Evolutionary conservation across 1,284 basidiomycete species (phyloP).

Genomic region (Malassezia brasiliensis): DNA sequence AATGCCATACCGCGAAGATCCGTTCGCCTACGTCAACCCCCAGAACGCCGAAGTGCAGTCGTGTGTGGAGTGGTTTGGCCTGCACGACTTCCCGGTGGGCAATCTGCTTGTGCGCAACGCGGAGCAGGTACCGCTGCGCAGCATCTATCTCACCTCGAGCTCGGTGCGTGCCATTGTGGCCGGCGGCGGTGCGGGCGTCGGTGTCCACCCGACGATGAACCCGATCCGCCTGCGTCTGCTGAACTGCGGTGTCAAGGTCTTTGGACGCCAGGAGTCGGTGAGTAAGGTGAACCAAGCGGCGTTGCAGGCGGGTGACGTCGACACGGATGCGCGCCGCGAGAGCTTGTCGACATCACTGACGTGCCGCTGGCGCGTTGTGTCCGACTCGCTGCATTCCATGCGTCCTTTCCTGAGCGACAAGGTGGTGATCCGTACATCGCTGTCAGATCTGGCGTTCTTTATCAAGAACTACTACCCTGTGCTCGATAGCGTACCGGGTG

Average conservation of each 20-base stretch:
- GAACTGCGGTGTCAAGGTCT: constrained; percentile 74
- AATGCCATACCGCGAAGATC: constrained; percentile 44
- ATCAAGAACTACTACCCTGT: constrained; percentile 41
- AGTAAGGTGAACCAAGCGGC: constrained; percentile 36
- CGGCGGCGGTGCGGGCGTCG: constrained; percentile 56
- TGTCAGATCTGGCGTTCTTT: constrained; percentile 60
- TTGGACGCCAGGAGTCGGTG: constrained; percentile 55
- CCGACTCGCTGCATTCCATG: constrained; percentile 73
- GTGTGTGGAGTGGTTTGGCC: constrained; percentile 62
- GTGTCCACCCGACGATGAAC: constrained; percentile 49
- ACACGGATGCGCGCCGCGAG: constrained; percentile 5
- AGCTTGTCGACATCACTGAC: constrained; percentile 49
- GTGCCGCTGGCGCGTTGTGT: constrained; percentile 62
- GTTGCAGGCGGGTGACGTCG: background rate
- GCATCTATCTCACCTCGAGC: constrained; percentile 80
- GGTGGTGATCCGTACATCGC: constrained; percentile 58
- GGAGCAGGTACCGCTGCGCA: constrained; percentile 64
- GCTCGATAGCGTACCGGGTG: constrained; percentile 30
- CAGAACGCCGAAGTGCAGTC: constrained; percentile 29
- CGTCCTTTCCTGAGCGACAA: constrained; percentile 64
- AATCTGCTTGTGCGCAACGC: constrained; percentile 82
- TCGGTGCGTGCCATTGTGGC: constrained; percentile 63
- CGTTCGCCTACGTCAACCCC: constrained; percentile 33
- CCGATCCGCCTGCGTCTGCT: constrained; percentile 76
- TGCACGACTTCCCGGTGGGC: constrained; percentile 65